A percentile compares a stretch with the other conserved stretches of the same genome.
phyloP scores from a whole-genome alignment of 345 rosid species.

The Gossypium turneri region DNA sequence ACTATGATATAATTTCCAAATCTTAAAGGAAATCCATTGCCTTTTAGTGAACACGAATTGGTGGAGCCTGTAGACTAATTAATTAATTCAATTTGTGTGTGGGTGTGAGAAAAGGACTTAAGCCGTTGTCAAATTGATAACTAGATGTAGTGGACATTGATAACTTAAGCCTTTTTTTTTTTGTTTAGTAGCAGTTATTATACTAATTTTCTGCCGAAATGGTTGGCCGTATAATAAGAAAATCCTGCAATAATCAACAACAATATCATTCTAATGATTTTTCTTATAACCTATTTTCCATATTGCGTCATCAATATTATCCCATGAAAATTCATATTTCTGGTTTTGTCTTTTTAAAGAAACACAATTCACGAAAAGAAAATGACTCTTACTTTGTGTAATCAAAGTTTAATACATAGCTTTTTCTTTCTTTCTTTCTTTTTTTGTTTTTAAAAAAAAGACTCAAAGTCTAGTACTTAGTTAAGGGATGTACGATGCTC shows the following conservation, averaged over 20 bases:
- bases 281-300: no score
- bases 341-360: no score
- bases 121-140: not conserved
- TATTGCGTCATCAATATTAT: not conserved
- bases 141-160: not conserved
- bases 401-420: no score
- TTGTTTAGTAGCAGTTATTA: not conserved
- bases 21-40: constrained; percentile 9
- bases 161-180: not conserved
- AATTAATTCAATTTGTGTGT: not conserved
- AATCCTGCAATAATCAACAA: not conserved
- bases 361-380: no score
- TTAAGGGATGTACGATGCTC: no score
- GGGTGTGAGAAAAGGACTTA: not conserved
- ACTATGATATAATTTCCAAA: not conserved
- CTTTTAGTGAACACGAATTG: not conserved
- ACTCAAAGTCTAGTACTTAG: no score
- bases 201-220: not conserved
- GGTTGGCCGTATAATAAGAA: not conserved
- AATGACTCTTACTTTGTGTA: no score
- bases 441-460: no score
- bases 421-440: no score
- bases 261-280: no score
- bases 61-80: not conserved
- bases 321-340: no score